Evolutionary conservation across 106 monocot species (phyloP), one percentile per base, ranked within the genome.

Genomic region (Platanthera zijinensis): DNA sequence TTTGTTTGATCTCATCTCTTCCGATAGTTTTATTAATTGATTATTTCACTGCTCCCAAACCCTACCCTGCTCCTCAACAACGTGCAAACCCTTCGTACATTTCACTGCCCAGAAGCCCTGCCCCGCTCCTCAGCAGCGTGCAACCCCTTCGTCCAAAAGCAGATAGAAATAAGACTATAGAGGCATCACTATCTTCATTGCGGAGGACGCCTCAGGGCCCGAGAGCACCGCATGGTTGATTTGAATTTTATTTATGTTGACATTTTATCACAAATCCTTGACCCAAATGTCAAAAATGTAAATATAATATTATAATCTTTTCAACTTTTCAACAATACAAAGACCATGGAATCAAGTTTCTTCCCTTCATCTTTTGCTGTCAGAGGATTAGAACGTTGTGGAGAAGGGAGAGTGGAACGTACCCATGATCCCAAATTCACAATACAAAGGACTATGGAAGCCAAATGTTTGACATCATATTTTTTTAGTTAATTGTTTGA

Each of bases 361-460:
- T 53, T 10, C 0, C 0, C 10, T 14, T 17, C 17, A 19, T 28
- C 48, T 71, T 48, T 46, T 81, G n/a, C 74, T 88, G 91, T 88
- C 91, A 48, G 88, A 88, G 14, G 88, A 86, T 74, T 92, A 88
- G 91, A 83, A 92, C 79, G 85, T 81, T 19, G 91, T 86, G 59
- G 88, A 92, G 76, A 84, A 92, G 76, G 91, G 91, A 76, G 88
- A 88, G 77, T 92, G 91, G 91, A 92, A 82, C 8, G 75, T 81
- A 9, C 91, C 91, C 10, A 88, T 80, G 19, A 81, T 88, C 68
- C 88, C 88, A 14, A 92, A 92, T 74, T 88, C 86, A 51, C 88
- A 92, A 59, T 92, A 92, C 77, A 88, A 92, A 76, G 91, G 91
- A n/a, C 88, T 86, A 11, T 92, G 91, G 88, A 83, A 75, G 8